Base-by-base conservation (phyloP, 805 yeast species). In the Gaillardinia entomophila region DNA sequence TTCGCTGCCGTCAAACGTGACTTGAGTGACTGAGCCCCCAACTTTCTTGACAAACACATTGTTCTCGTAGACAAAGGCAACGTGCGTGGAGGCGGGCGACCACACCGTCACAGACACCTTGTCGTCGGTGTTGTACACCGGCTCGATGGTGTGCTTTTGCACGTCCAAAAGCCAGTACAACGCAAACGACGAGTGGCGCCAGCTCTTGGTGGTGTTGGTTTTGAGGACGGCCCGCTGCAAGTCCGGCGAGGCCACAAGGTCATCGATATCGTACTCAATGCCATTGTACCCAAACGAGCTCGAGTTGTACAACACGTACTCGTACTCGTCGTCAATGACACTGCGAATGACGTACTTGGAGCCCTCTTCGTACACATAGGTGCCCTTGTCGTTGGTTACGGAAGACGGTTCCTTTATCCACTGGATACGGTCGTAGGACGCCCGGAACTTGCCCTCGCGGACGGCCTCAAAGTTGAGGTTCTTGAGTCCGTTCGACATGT, bases 1-100 rank as follows among this genome's bases (percentile, higher is more conserved):
- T 1, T 65, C 69, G 22, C 79, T 77, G 12, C 95, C 95, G 48
- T 83, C 92, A 26, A 39, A 38, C 0, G 96, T 83, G 11, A 84
- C 58, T 41, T 77, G 79, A 4, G 47, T 59, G 0, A 61, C 45
- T 1, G 60, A 42, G 13, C 52, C 39, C 13, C 23, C 42, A 36
- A 40, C 37, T 23, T 74, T 66, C 34, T 70, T 71, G 6, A 83
- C 46, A 49, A 66, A 87, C n/a, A 88, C 69, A 48, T 87, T 77
- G 55, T 83, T 81, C 10, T 81, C 73, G 36, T 65, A 57, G 2
- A 87, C 85, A 46, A 71, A 85, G 0, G 90, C 81, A 31, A 87
- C 56, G 27, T 69, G 60, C 6, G 59, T 51, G 0, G 94, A 86
- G 15, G 73, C 68, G 22, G 96, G 94, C 3, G 92, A 73, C 82